phyloP scores from a whole-genome alignment of 176 grass and related monocot genomes.

The Hordeum vulgare region DNA sequence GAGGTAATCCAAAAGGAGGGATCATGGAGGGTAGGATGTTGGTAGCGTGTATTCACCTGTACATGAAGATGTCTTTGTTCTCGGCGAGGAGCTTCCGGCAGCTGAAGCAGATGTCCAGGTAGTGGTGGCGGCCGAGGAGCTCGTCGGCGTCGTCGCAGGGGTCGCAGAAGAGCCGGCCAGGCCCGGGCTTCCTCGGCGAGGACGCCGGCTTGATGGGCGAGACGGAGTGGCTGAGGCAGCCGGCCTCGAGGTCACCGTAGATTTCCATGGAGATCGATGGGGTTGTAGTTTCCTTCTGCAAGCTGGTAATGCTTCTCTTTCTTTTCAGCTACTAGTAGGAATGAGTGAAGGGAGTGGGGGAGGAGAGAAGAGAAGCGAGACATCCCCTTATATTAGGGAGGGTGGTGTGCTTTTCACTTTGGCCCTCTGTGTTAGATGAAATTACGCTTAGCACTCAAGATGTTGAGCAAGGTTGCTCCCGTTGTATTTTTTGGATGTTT shows the following conservation, averaged over 20 bases:
- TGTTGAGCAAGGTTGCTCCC: no score
- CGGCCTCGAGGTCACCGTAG: conserved; percentile 53
- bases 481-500: neutral
- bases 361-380: neutral
- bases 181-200: conserved; percentile 15
- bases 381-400: conserved; percentile 14
- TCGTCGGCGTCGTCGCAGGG: conserved; percentile 35
- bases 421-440: neutral
- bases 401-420: neutral
- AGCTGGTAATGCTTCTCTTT: neutral
- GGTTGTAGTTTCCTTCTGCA: neutral
- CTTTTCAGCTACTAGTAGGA: neutral
- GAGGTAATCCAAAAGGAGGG: neutral
- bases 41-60: conserved; percentile 33
- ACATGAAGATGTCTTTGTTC: conserved; percentile 93
- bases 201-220: conserved; percentile 17
- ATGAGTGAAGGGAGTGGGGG: neutral
- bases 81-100: conserved; percentile 64
- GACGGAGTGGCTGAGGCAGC: conserved; percentile 27
- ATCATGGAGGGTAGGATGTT: neutral
- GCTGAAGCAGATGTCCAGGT: conserved; percentile 78
- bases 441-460: neutral
- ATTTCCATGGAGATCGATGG: conserved; percentile 8
- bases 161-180: conserved; percentile 52
- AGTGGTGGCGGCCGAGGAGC: conserved; percentile 61